Evolutionary conservation across 768 basidiomycete species (phyloP).

Genomic region (Grammothele lineata): DNA sequence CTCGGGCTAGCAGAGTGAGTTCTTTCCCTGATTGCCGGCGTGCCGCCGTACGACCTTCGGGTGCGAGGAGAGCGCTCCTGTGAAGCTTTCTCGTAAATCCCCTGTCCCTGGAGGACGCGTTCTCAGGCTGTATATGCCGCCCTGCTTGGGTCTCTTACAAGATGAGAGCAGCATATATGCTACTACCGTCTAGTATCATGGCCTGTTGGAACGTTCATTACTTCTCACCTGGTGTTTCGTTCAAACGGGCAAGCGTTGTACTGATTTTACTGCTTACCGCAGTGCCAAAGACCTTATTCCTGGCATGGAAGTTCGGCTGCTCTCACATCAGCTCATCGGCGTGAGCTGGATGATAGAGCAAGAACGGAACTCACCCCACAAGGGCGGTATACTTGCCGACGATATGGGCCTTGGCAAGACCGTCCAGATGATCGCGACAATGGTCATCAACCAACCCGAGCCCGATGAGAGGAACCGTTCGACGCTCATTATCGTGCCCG

Average conservation of each 20-base stretch:
- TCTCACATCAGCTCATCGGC: slow-evolving; percentile 75
- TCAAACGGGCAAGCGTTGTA: not conserved
- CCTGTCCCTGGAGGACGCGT: too few relatives aligned
- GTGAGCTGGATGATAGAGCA: slow-evolving; percentile 77
- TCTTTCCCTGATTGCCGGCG: too few relatives aligned
- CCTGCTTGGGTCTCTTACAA: too few relatives aligned
- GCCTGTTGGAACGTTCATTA: not conserved
- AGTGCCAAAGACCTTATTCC: slow-evolving; percentile 56
- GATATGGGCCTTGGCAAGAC: slow-evolving; percentile 77
- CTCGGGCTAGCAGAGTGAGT: slow-evolving; percentile 48
- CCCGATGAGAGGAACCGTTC: slow-evolving; percentile 43
- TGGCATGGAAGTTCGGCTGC: slow-evolving; percentile 63
- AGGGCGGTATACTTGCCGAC: slow-evolving; percentile 67
- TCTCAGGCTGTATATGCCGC: too few relatives aligned
- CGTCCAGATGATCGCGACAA: slow-evolving; percentile 77
- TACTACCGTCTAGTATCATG: too few relatives aligned
- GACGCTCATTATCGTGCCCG: slow-evolving; percentile 73
- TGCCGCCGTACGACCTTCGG: too few relatives aligned
- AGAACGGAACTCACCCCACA: slow-evolving; percentile 42
- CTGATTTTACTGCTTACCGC: not conserved
- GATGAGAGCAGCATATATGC: too few relatives aligned
- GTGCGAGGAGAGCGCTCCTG: too few relatives aligned
- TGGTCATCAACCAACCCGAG: slow-evolving; percentile 60
- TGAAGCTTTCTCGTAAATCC: too few relatives aligned
- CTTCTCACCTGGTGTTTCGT: not conserved